A percentile compares a stretch with the other conserved stretches of the same genome.
These are phyloP conservation scores for Talaromyces nanjingensis DNA, from an alignment of 495 filamentous ascomycete species.

Conservation along the genomic window DNA sequence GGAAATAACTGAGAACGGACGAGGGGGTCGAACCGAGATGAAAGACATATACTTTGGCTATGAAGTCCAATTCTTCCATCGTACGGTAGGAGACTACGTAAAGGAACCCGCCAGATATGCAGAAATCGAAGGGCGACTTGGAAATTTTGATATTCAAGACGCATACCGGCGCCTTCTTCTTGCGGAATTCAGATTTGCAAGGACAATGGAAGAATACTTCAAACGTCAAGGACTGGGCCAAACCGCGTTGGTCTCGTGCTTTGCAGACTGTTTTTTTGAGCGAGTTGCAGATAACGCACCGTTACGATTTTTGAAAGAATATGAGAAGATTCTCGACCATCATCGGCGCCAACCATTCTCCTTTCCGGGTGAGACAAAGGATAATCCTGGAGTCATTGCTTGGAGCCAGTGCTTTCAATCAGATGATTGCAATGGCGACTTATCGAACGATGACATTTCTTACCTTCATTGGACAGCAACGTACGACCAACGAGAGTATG, in stretches of 20 bases:
- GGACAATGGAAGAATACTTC: not conserved
- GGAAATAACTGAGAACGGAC: not conserved
- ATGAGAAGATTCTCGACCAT: not conserved
- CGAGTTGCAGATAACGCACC: not conserved
- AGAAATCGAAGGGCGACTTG: not conserved
- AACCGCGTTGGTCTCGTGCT: not conserved
- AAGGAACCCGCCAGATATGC: not conserved
- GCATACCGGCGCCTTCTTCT: not conserved
- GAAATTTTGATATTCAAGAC: not conserved
- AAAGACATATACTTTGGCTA: not conserved
- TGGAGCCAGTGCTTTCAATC: not conserved
- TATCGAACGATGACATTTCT: not conserved
- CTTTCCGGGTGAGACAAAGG: not conserved
- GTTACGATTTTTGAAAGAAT: not conserved
- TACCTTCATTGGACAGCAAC: not conserved
- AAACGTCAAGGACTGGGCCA: not conserved
- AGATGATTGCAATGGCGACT: not conserved
- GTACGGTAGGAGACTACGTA: not conserved
- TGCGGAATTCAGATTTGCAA: not conserved
- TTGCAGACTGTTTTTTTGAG: not conserved
- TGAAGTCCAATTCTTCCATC: not conserved
- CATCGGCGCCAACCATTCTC: not conserved
- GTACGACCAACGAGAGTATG: not conserved
- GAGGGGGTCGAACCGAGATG: not conserved
- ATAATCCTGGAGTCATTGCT: not conserved